These are phyloP conservation scores for Boletus vinaceobasis DNA, from an alignment of 768 basidiomycete genomes.

Conservation along the genomic window DNA sequence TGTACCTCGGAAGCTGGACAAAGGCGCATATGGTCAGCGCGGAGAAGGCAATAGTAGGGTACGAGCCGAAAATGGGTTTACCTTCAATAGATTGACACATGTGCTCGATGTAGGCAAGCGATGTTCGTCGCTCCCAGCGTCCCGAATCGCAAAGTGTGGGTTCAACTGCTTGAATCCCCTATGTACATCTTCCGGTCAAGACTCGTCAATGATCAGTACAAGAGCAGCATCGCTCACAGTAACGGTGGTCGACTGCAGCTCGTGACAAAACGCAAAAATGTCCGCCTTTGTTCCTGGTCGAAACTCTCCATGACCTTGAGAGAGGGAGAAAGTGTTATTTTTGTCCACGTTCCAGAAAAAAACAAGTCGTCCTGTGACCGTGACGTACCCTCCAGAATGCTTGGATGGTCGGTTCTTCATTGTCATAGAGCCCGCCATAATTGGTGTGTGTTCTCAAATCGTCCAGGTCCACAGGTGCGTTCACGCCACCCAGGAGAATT, in stretches of 20 bases:
- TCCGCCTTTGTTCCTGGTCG: conserved; percentile 72
- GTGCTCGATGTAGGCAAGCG: conserved; percentile 78
- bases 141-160: conserved; percentile 87
- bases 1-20: conserved; percentile 65
- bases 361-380: conserved; percentile 10
- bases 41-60: neutral
- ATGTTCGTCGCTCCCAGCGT: conserved; percentile 67
- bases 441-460: conserved; percentile 76
- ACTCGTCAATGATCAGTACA: neutral
- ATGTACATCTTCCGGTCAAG: neutral
- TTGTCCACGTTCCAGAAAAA: neutral
- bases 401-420: conserved; percentile 65
- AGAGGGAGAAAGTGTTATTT: neutral
- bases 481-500: conserved; percentile 85
- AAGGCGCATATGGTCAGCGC: neutral
- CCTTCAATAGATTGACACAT: conserved; percentile 91
- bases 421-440: conserved; percentile 78
- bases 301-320: conserved; percentile 72
- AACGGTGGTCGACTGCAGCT: conserved; percentile 88
- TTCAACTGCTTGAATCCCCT: conserved; percentile 85
- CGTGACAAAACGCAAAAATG: conserved; percentile 87
- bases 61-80: conserved; percentile 23
- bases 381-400: conserved; percentile 79
- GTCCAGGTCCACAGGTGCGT: conserved; percentile 78
- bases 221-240: conserved; percentile 48